These are phyloP conservation scores for Plicaturopsis crispa DNA, from an alignment of 768 basidiomycete genomes.

Conservation along the genomic window DNA sequence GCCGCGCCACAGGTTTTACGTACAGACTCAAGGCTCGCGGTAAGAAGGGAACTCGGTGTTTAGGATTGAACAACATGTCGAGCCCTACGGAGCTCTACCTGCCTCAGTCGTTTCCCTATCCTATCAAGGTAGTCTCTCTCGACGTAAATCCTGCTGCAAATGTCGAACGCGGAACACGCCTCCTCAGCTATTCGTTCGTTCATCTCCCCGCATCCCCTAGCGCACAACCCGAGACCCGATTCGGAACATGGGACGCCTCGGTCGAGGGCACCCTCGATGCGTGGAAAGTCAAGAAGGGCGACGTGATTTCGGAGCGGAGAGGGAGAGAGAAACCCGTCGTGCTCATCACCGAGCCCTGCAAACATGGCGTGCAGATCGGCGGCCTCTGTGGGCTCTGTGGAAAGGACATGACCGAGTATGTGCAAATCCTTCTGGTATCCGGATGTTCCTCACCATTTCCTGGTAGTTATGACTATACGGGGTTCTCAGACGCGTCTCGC, in stretches of 20 bases:
- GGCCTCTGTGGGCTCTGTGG: conserved; percentile 94
- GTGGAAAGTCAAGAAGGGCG: conserved; percentile 66
- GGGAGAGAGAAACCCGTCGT: conserved; percentile 58
- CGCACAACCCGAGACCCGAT: conserved; percentile 55
- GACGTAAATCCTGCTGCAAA: conserved; percentile 35
- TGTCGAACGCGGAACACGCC: conserved; percentile 65
- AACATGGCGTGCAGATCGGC: conserved; percentile 87
- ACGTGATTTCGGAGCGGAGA: conserved; percentile 50
- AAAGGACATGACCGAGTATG: conserved; percentile 89
- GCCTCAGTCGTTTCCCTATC: conserved; percentile 76
- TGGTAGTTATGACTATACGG: conserved; percentile 75
- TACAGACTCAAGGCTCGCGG: no score
- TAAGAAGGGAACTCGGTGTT: no score
- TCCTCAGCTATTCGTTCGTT: conserved; percentile 81
- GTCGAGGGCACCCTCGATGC: conserved; percentile 69
- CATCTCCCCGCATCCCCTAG: conserved; percentile 40
- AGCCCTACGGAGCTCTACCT: conserved; percentile 71
- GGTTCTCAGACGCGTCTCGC: conserved; percentile 78
- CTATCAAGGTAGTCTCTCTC: conserved; percentile 72
- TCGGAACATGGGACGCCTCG: conserved; percentile 87
- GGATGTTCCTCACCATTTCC: conserved; percentile 10
- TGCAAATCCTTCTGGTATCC: conserved; percentile 11
- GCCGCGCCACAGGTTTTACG: no score
- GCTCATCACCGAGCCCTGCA: conserved; percentile 83
- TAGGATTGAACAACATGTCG: no score